Conservation (phyloP, 768 basidiomycete genomes). For the Russula sp. region DNA sequence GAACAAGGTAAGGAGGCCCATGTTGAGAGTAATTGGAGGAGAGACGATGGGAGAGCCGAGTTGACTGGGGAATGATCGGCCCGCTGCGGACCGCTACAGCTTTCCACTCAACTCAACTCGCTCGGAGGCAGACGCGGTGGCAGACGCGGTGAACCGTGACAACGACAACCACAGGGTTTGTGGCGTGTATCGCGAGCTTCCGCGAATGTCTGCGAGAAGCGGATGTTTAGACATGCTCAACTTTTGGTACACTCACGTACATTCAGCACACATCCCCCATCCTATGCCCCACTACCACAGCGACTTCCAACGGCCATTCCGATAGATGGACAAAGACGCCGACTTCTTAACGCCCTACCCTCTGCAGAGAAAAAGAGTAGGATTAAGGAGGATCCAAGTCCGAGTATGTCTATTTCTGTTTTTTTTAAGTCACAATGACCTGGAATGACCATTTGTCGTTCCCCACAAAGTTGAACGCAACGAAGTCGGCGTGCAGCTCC, state of each 20-base stretch:
- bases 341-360: background rate
- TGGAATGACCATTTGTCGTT: background rate
- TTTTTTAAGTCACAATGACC: background rate
- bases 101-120: background rate
- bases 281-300: background rate
- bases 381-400: conserved; percentile 3
- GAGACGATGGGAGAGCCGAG: background rate
- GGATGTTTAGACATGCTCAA: conserved; percentile 16
- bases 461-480: conserved; percentile 56
- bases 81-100: background rate
- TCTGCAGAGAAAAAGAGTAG: conserved; percentile 5
- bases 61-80: background rate
- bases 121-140: no score
- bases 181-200: background rate
- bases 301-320: background rate
- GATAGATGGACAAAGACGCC: background rate
- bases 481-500: conserved; percentile 87
- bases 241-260: background rate
- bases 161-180: background rate
- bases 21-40: background rate
- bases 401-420: background rate
- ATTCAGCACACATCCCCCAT: background rate
- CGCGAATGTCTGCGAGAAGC: conserved; percentile 15
- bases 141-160: background rate
- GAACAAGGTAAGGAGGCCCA: conserved; percentile 24